Evolutionary conservation across 495 filamentous ascomycete genomes (phyloP).

Genomic region (Sordaria brevicollis): DNA sequence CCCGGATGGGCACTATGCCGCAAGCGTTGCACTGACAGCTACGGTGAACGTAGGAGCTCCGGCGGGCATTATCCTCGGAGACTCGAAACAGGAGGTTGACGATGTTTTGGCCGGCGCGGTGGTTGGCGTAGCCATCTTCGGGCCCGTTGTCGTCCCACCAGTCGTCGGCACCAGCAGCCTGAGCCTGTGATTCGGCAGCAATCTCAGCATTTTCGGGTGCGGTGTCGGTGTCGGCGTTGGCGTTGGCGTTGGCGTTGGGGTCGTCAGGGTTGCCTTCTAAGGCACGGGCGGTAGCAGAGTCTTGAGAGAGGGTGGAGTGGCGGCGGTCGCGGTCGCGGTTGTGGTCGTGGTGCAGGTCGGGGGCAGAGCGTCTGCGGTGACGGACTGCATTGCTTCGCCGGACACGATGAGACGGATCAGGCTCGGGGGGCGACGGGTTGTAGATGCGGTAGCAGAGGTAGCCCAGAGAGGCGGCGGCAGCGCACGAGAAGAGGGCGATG

Average conservation of each 20-base stretch:
- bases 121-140: slow-evolving; percentile 26
- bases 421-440: slow-evolving; percentile 13
- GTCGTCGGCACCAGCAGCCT: slow-evolving; percentile 37
- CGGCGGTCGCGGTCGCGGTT: slow-evolving; percentile 10
- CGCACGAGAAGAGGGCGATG: slow-evolving; percentile 25
- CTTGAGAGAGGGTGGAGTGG: slow-evolving; percentile 12
- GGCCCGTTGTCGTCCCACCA: slow-evolving; percentile 32
- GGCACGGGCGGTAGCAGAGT: slow-evolving; percentile 16
- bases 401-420: slow-evolving; percentile 23
- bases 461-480: slow-evolving; percentile 25
- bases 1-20: slow-evolving; percentile 73
- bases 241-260: slow-evolving; percentile 40
- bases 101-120: slow-evolving; percentile 61
- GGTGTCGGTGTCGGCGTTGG: slow-evolving; percentile 26
- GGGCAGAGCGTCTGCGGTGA: slow-evolving; percentile 29
- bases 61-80: slow-evolving; percentile 69
- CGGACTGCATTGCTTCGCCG: slow-evolving; percentile 52
- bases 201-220: slow-evolving; percentile 43
- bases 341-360: slow-evolving; percentile 12
- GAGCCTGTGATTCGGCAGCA: slow-evolving; percentile 45
- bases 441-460: slow-evolving; percentile 30
- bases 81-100: slow-evolving; percentile 66
- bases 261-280: slow-evolving; percentile 11
- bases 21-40: slow-evolving; percentile 91
- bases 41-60: slow-evolving; percentile 85